Base-by-base conservation (phyloP, 352 stramenopile genomes). In the Globisporangium cylindrosporum region DNA sequence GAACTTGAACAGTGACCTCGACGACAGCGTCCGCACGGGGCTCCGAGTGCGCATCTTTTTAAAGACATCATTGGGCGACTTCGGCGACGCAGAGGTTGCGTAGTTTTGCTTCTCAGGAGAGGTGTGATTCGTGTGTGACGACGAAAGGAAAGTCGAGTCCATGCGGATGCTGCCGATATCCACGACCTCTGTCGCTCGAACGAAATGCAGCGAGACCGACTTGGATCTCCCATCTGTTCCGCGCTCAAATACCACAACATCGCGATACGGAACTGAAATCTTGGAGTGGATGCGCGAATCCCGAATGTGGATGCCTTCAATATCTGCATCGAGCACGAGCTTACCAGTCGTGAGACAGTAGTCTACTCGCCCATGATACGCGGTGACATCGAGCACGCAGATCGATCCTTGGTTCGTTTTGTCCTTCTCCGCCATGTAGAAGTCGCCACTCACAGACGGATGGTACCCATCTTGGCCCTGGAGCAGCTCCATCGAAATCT, bases 401-500 rank as follows among this genome's bases (percentile, higher is more conserved):
- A 94, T 92, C n/a, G 88, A 95, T 4, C 79, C 81, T 18, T 84
- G 75, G n/a, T 80, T 88, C 12, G 74, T 85, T 48, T 83, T 90
- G 43, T 77, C 74, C 27, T 77, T 80, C 29, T 89, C 80, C 12
- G 81, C 82, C 84, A 94, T 91, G 29, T 80, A 87, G 2, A 95
- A 67, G 60, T 94, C 86, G 18, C 84, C 88, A 70, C 79, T 91
- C 51, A 73, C 81, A 5, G 85, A 91, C 12, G 86, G 88, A 36
- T 94, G 82, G 60, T 94, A 95, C 5, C 88, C 88, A 57, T 90
- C 69, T 59, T 92, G 76, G 0, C 86, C 84, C 59, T 92, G 79
- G 15, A 94, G 71, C 69, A 95, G 76, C 57, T 95, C 88, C 71
- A 95, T 83, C 46, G 88, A 83, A 20, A 95, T 76, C 66, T 93